Evolutionary conservation across 345 rosid species (phyloP).

Genomic region (Moricandia moricandioides): DNA sequence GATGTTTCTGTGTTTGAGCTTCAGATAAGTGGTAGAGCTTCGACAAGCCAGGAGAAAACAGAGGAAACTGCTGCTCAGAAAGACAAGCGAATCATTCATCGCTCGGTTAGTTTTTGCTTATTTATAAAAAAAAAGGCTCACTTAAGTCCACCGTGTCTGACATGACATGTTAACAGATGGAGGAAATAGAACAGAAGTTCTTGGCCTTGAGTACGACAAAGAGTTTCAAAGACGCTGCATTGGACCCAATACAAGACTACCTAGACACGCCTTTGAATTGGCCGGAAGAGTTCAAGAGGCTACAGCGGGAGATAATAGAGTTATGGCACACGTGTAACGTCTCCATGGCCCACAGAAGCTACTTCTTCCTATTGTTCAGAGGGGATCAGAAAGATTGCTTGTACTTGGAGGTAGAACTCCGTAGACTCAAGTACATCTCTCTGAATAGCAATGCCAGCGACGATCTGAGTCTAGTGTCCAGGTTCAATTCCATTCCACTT

Average conservation of each 20-base stretch:
- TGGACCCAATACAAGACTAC: constrained; percentile 69
- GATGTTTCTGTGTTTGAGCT: constrained; percentile 33
- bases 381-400: constrained; percentile 76
- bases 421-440: constrained; percentile 59
- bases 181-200: constrained; percentile 41
- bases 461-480: constrained; percentile 45
- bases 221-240: constrained; percentile 61
- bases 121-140: background rate
- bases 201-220: constrained; percentile 32
- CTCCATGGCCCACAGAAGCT: constrained; percentile 79
- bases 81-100: constrained; percentile 43
- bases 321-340: constrained; percentile 81
- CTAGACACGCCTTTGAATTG: constrained; percentile 42
- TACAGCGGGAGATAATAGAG: constrained; percentile 64
- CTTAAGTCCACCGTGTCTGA: background rate
- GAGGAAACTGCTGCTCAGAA: constrained; percentile 28
- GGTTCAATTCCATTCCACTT: constrained; percentile 41
- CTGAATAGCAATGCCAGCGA: constrained; percentile 46
- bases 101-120: constrained; percentile 37
- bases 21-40: constrained; percentile 34
- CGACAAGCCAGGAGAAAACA: constrained; percentile 26
- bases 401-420: constrained; percentile 87
- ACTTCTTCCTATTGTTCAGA: constrained; percentile 77
- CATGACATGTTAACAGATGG: constrained; percentile 37
- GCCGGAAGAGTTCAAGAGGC: constrained; percentile 65